Base-by-base conservation (phyloP, 2,329 filamentous ascomycete genomes). In the Drechslera avenae region DNA sequence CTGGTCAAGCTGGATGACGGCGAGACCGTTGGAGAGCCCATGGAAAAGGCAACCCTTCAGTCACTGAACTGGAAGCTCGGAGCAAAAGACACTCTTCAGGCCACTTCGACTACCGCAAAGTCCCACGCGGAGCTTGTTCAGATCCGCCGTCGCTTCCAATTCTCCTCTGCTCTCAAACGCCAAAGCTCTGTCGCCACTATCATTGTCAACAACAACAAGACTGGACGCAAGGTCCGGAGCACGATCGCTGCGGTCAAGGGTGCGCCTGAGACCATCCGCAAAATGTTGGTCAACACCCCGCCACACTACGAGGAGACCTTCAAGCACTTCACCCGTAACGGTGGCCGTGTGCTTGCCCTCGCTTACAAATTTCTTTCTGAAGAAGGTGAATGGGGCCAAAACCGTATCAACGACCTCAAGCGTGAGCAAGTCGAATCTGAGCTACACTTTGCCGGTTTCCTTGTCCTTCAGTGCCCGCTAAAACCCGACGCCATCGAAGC, bases 211-310 rank as follows among this genome's bases (percentile, higher is more conserved):
- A 86, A 96, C 64, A 82, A 82, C 21, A 84, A 84, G 68, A 89
- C 86, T 6, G 89, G 88, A 14, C 87, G 87, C 72, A 93, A 88
- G 75, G 78, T 87, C 53, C 90, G 86, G 71, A 88, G 89, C 56
- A 97, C 94, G 0, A 96, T 99, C 70, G 93, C 91, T 46, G 91
- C 87, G 72, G 94, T 97, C 60, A 99, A 99, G 78, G 94, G 94
- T 71, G 94, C 94, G 6, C 94, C 94, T 1, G 94, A 99, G 78
- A 99, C 94, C 0, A 97, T 99, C 66, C 86, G 90, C 74, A 92
- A 89, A 70, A 97, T 97, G 89, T 82, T 99, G 55, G 82, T 90
- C 30, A 82, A 87, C 28, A 84, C 91, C 8, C 94, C 94, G 6
- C 81, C 85, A 1, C 86, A 96, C 70, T 99, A 99, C 68, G 94